Evolutionary conservation across 768 basidiomycete species (phyloP), one percentile per base, ranked within the genome.

Genomic region (Rhodosporidiobolus odoratus): DNA sequence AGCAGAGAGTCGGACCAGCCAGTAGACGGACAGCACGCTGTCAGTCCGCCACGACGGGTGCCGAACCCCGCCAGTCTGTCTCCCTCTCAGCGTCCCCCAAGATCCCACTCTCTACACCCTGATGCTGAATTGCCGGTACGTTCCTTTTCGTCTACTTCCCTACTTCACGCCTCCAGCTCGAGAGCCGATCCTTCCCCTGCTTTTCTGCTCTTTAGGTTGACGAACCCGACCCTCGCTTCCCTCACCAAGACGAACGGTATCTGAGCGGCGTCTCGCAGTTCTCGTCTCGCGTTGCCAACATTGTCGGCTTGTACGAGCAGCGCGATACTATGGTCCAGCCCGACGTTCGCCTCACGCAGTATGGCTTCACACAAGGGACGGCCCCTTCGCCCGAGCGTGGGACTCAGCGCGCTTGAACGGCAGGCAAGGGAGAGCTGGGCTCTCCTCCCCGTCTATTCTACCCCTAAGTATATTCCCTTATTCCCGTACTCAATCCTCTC

Each of bases 261-360:
- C 45, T 59, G 19, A 62, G 60, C 27, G 73, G 62, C 37, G 27
- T 32, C 7, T 70, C 73, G 27, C 37, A 32, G 6, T 66, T 57
- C 62, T 57, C 68, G n/a, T 56, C 61, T 8, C 64, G 68, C 2
- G 66, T 69, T 7, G 54, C 60, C 40, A 62, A 62, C 27, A 68
- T 72, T 38, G 58, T 65, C 38, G 66, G 63, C 13, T 30, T 68
- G 16, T 68, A 72, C 66, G 71, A 72, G 54, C 57, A 65, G 62
- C 45, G 61, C 17, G 64, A 62, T 13, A 25, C 50, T 12, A 0
- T 19, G n/a, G 1, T 17, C 3, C 23, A 25, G 38, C 57, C 25
- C 0, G 58, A 62, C 58, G 52, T 67, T 8, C 58, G 66, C 2
- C 52, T 67, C 4, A 67, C 58, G 16, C 58, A 67, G 52, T 66